Evolutionary conservation across 1,284 basidiomycete genomes (phyloP), one percentile per base, ranked within the genome.

Genomic region (Ustilago loliicola): DNA sequence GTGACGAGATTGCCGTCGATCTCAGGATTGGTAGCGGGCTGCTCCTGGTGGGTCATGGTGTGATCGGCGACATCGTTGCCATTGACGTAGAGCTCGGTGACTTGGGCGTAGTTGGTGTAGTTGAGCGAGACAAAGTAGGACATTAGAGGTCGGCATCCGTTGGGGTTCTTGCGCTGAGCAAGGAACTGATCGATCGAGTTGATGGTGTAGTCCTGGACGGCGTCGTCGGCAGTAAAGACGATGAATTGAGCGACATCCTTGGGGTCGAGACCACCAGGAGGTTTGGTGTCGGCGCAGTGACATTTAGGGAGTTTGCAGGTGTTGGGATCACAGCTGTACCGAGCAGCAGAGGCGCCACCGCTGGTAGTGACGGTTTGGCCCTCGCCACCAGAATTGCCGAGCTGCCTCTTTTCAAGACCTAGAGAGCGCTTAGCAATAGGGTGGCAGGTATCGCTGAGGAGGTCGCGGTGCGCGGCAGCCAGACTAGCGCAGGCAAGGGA

Each of bases 31-130:
- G 91, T 91, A 25, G 88, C 86, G 9, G 74, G 69, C 60, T 91
- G 92, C 70, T 79, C 86, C 32, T 93, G 91, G 86, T 94, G 93
- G n/a, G 92, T 93, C 91, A 94, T 93, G 40, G 92, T 93, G 86
- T 93, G 92, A 87, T 94, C 93, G n/a, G 91, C 93, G 72, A 94
- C 92, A 83, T 94, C 93, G 85, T 94, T 94, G 40, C 93, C 93
- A 8, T 91, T 91, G 50, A 94, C 92, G 85, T 88, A 94, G 91
- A 91, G 93, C 85, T 94, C 92, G 87, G 93, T 94, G 55, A 94
- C 92, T 75, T 82, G 79, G 11, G 91, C 91, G 85, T 91, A 93
- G 84, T 93, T 93, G 32, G 93, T 94, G 86, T 91, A 94, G 74
- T 90, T 90, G 59, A 93, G 87, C 57, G 74, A 75, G 45, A 76